phyloP scores from a whole-genome alignment of 768 basidiomycete genomes.

The Russula foetens region DNA sequence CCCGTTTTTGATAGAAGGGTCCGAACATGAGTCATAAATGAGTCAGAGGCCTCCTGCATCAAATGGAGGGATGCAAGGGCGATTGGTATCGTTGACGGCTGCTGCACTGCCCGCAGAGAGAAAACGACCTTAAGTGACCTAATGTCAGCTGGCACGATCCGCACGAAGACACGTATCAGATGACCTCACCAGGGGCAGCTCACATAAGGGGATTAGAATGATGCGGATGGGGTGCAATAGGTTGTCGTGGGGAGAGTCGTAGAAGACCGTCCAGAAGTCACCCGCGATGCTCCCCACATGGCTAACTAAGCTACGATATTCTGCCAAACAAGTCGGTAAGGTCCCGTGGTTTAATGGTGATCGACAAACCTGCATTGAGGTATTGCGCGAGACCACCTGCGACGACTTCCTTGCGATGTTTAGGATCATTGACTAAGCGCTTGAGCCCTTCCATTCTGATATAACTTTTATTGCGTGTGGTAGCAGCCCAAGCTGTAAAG shows the following conservation, averaged over 20 bases:
- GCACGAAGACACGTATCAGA: no score
- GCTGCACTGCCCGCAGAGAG: conserved; percentile 17
- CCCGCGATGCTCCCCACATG: conserved; percentile 10
- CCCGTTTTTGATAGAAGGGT: conserved; percentile 45
- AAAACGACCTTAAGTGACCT: conserved; percentile 11
- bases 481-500: conserved; percentile 59
- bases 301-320: conserved; percentile 9
- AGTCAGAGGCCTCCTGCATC: conserved; percentile 41
- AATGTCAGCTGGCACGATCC: not conserved
- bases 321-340: not conserved
- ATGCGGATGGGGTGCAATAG: not conserved
- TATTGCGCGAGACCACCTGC: conserved; percentile 53
- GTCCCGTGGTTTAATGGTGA: not conserved
- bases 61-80: conserved; percentile 34
- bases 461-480: conserved; percentile 53
- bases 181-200: conserved; percentile 16
- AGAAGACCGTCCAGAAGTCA: conserved; percentile 3
- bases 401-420: conserved; percentile 67
- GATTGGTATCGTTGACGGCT: conserved; percentile 18
- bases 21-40: conserved; percentile 44
- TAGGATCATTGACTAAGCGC: conserved; percentile 38
- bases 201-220: not conserved
- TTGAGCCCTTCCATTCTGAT: conserved; percentile 59
- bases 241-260: not conserved
- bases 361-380: conserved; percentile 35